Percentiles rank a stretch among this genome's conserved stretches.
These are phyloP conservation scores for Ophiostoma quercus DNA, from an alignment of 2,329 filamentous ascomycete species.

Conservation along the genomic window DNA sequence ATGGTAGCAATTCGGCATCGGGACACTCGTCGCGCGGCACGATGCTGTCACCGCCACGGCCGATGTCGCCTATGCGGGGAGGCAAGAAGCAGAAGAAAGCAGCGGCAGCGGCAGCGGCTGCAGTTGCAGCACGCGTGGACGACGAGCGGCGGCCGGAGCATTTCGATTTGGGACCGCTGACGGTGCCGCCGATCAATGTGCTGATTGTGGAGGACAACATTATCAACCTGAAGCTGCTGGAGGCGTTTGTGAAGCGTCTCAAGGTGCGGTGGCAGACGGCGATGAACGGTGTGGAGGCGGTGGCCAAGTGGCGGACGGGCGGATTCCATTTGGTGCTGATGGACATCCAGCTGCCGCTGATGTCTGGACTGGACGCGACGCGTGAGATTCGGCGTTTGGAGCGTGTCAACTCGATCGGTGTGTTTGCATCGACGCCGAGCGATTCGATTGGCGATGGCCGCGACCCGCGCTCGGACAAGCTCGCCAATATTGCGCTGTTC, in stretches of 20 bases:
- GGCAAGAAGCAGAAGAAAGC: conserved; percentile 42
- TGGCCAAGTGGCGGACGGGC: conserved; percentile 85
- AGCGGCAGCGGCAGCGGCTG: conserved; percentile 27
- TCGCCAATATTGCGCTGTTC: conserved; percentile 67
- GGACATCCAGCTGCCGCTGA: conserved; percentile 96
- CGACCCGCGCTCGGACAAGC: conserved; percentile 60
- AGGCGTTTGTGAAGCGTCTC: conserved; percentile 90
- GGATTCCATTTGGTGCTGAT: conserved; percentile 96
- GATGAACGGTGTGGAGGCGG: conserved; percentile 88
- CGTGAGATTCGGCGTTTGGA: conserved; percentile 90
- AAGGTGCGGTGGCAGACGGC: conserved; percentile 98
- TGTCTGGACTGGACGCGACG: conserved; percentile 92
- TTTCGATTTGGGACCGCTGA: conserved; percentile 62
- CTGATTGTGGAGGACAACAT: conserved; percentile 98
- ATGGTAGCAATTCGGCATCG: conserved; percentile 2
- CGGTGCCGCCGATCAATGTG: conserved; percentile 94
- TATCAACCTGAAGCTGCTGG: conserved; percentile 89
- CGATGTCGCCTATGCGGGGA: conserved; percentile 36
- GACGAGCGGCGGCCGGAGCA: conserved; percentile 33
- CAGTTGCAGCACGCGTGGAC: neutral
- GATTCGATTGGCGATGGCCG: conserved; percentile 43
- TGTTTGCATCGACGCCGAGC: conserved; percentile 67
- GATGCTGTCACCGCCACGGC: conserved; percentile 40
- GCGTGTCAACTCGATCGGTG: conserved; percentile 84
- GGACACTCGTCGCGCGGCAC: conserved; percentile 8